Evolutionary conservation across 225 moss, liverwort and hornwort genomes (phyloP), one percentile per base, ranked within the genome.

Genomic region (Physcomitrium patens): DNA sequence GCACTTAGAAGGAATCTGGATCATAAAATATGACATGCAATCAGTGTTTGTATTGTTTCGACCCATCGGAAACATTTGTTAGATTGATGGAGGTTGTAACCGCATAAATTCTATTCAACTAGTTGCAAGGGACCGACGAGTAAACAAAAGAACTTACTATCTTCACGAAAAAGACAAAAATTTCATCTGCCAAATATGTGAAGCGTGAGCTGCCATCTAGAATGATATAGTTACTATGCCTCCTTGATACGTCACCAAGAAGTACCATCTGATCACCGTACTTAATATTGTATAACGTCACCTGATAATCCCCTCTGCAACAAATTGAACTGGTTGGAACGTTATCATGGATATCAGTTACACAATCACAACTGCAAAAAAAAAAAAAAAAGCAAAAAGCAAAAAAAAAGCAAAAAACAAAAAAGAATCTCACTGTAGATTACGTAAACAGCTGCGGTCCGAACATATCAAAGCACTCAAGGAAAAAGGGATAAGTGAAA

Each of bases 161-260:
- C 17, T 60, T 76, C 20, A 76, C 49, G 23, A 83, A 83, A 18
- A 78, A 51, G 47, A 37, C 12, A 49, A 76, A 83, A 17, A 83
- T 72, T 1, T 52, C 45, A 0, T 80, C 68, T 16, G 65, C 69
- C 37, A 86, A 78, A 54, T 86, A 86, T 0, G 80, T 80, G 13
- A 86, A 83, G 9, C 64, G 75, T 47, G 76, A 78, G 18, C 24
- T 68, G 0, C 80, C 80, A 63, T 86, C 86, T 1, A 86, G 49
- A 13, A 76, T 66, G 4, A 83, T 68, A 50, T 69, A 56, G 22
- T 72, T 68, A 57, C 22, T 71, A 23, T 16, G 16, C 15, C 0
- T 68, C 72, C 5, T 37, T 37, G 7, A 28, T 50, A 45, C 19
- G 5, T 60, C 41, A 28, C 69, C 17, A 51, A 42, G 48, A 18